Base-by-base conservation (phyloP, 345 rosid species). In the Mercurialis annua region DNA sequence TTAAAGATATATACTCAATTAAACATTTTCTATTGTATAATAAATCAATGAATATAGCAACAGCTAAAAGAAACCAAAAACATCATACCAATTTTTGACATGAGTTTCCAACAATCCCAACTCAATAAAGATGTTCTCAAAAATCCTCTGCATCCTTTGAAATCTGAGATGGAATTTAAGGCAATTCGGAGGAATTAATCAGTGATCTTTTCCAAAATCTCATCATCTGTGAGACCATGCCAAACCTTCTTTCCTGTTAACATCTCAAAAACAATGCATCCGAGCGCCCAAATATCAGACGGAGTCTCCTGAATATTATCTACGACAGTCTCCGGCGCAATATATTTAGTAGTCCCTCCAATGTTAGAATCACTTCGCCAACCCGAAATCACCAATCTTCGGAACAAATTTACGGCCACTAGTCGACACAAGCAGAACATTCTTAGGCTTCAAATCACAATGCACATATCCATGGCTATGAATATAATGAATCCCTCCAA, bases 271-370 rank as follows among this genome's bases (percentile, higher is more conserved):
- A n/a, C n/a, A n/a, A n/a, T n/a, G n/a, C n/a, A n/a, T n/a, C n/a
- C 98, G 23, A 92, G 83, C 3, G 93, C 92, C 97, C 97, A 92
- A 2, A 92, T 81, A 56, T 92, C 98, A 34, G 73, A 81, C n/a
- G 87, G 83, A 21, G 93, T 53, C 68, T 85, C 97, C 51, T 84
- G 84, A 49, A 80, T 82, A 66, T 80, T 79, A 24, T 81, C 76
- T 36, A 72, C 80, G 52, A 85, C 87, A 0, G 95, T 75, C 54
- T 90, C 97, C 15, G 93, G 98, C 46, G 97, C 85, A 83, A 88
- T 74, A 62, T 86, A 90, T 61, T 84, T 65, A 46, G 90, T 86
- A 33, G 98, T 92, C 1, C 97, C 98, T 65, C 92, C 68, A 34
- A 60, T 49, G 1, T 17, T 48, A 64, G 16, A 73, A 81, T 15